Percentiles rank a stretch among this genome's conserved stretches.
phyloP scores from a whole-genome alignment of 768 basidiomycete species.

The Suillus subluteus region DNA sequence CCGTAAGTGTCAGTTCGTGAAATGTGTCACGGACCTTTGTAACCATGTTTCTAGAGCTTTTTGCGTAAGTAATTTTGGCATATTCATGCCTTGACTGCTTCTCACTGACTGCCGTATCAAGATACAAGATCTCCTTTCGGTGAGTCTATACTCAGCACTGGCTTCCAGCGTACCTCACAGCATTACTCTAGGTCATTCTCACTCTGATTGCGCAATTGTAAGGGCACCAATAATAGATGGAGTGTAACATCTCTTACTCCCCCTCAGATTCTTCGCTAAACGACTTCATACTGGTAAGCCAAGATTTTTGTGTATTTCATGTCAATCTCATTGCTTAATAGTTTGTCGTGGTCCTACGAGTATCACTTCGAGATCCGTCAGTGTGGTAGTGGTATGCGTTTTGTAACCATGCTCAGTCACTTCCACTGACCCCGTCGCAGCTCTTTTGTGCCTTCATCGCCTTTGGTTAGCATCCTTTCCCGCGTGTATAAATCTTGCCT shows the following conservation, averaged over 20 bases:
- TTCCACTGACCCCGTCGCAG: constrained; percentile 12
- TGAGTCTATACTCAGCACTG: constrained; percentile 14
- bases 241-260: background rate
- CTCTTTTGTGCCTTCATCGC: constrained; percentile 21
- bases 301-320: no score
- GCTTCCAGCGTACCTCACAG: background rate
- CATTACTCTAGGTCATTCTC: constrained; percentile 25
- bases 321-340: constrained; percentile 4
- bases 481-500: constrained; percentile 8
- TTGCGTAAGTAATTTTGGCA: constrained; percentile 29
- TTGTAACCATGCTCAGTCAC: no score
- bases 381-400: constrained; percentile 23
- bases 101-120: constrained; percentile 10
- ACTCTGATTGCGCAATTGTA: constrained; percentile 32
- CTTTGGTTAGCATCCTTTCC: constrained; percentile 23
- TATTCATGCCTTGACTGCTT: constrained; percentile 3
- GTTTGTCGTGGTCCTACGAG: constrained; percentile 21
- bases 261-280: constrained; percentile 26
- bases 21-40: background rate
- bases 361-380: constrained; percentile 15
- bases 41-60: constrained; percentile 26
- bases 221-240: background rate
- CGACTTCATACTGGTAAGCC: constrained; percentile 30
- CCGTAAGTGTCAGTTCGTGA: constrained; percentile 20
- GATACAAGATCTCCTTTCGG: constrained; percentile 31